Evolutionary conservation across 331 rosid species (phyloP), one percentile per base, ranked within the genome.

Genomic region (Saraca asoca): DNA sequence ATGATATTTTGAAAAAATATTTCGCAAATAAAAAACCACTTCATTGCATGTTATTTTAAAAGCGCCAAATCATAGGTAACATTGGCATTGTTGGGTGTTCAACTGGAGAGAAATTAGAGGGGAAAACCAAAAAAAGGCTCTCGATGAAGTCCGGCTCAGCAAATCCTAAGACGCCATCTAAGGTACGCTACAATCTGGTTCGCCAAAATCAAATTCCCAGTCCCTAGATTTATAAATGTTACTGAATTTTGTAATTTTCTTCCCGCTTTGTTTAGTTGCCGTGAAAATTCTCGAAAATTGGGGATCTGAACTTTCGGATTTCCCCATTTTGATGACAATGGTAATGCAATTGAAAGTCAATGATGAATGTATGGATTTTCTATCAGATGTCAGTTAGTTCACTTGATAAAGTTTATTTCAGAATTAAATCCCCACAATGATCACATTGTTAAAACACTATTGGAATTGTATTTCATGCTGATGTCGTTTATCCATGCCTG

Each of bases 161-260:
- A 50, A 45, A 55, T 53, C 60, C 84, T 0, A 85, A 73, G 64
- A 37, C 82, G 0, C 54, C 83, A 13, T 68, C 80, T 4, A 83
- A 78, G 95, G 95, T 88, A 57, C 35, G 17, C 3, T 19, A 19
- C 17, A 0, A 16, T 5, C 1, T 24, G 16, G 45, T 44, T 8
- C 1, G 9, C 7, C 50, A 12, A 3, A 9, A 57, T 39, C 5
- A 14, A 2, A 9, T 63, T 48, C n/a, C 6, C 33, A 57, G 18
- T 7, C 54, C 51, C 24, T 1, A 46, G 2, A 46, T 12, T 5
- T 5, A 2, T 46, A 13, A 0, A 13, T 12, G 4, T 46, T 46
- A 19, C 16, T 1, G 16, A 60, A 41, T 63, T 9, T 2, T 46
- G 2, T 45, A 6, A 11, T 48, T 15, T 64, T 43, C 11, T 52